Evolutionary conservation across 805 yeast genomes (phyloP).

Genomic region (Starmera caribaea): DNA sequence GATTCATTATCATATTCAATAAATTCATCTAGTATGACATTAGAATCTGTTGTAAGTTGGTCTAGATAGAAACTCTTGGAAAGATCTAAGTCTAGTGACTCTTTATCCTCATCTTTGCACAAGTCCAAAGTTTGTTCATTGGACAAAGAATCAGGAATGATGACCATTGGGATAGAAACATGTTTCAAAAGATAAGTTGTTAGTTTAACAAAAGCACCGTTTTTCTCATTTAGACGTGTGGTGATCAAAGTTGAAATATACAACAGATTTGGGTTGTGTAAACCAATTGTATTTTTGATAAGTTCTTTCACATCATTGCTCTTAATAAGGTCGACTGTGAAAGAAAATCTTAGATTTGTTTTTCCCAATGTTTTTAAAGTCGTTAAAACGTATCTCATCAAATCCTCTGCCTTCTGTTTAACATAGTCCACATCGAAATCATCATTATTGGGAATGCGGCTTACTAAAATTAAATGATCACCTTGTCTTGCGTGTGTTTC

Average conservation of each 20-base stretch:
- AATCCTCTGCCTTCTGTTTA: slow-evolving; percentile 6
- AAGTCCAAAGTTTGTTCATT: not conserved
- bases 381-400: slow-evolving; percentile 8
- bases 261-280: slow-evolving; percentile 14
- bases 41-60: not conserved
- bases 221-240: slow-evolving; percentile 4
- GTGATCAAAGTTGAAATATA: slow-evolving; percentile 8
- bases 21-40: not conserved
- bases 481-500: slow-evolving; percentile 13
- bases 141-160: slow-evolving; percentile 11
- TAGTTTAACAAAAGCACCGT: slow-evolving; percentile 5
- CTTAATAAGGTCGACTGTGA: slow-evolving; percentile 17
- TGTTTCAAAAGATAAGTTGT: slow-evolving; percentile 12
- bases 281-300: slow-evolving; percentile 8
- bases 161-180: slow-evolving; percentile 12
- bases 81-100: not conserved
- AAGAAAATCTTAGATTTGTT: slow-evolving; percentile 9
- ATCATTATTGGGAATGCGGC: slow-evolving; percentile 10
- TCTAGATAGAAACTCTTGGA: not conserved
- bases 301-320: slow-evolving; percentile 6
- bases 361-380: slow-evolving; percentile 5
- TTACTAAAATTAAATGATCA: slow-evolving; percentile 13
- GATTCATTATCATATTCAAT: slow-evolving; percentile 1
- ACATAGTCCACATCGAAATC: slow-evolving; percentile 3
- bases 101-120: not conserved